Base-by-base conservation (phyloP, 176 grass and related monocot genomes). In the Tillandsia fasciculata region DNA sequence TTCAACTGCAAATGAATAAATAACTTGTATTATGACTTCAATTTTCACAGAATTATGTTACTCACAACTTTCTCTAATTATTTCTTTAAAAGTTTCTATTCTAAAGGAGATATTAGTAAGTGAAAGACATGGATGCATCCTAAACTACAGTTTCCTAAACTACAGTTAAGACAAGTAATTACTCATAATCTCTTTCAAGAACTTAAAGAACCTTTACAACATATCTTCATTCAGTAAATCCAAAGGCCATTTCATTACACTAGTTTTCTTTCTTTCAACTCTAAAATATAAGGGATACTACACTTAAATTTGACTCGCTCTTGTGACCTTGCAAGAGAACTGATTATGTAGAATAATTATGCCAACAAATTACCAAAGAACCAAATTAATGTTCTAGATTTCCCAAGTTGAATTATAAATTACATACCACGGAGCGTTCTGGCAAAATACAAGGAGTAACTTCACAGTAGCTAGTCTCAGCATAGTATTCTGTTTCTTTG, bases 361-460 rank as follows among this genome's bases (percentile, higher is more conserved):
- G 56, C 12, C 3, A 56, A 61, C 56, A 61, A 61, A 17, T 61
- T 15, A 23, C 7, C 4, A 67, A 61, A 67, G 12, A 49, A 49
- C n/a, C 33, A 13, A 67, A 5, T 12, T 15, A 57, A 57, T 15
- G 47, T 66, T 66, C 3, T 66, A 42, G 53, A 17, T 61, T 23
- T 14, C n/a, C 56, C 56, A 15, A 18, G 56, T 15, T 22, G 56
- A 61, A 61, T 23, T 15, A 9, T 42, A 59, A 61, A 61, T 23
- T 72, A 74, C 83, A 64, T 89, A 96, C 93, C 89, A 83, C 74
- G 73, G 81, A 92, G 71, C 93, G 89, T 71, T 96, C 86, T 81
- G 93, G 93, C 50, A 96, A 80, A 87, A 96, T 82, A 70, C 93
- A 96, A 58, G 89, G 93, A 22, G 88, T 92, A 80, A 96, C 88